These are phyloP conservation scores for Lasiodiplodia sp. DNA, from an alignment of 2,329 filamentous ascomycete species.

Conservation along the genomic window DNA sequence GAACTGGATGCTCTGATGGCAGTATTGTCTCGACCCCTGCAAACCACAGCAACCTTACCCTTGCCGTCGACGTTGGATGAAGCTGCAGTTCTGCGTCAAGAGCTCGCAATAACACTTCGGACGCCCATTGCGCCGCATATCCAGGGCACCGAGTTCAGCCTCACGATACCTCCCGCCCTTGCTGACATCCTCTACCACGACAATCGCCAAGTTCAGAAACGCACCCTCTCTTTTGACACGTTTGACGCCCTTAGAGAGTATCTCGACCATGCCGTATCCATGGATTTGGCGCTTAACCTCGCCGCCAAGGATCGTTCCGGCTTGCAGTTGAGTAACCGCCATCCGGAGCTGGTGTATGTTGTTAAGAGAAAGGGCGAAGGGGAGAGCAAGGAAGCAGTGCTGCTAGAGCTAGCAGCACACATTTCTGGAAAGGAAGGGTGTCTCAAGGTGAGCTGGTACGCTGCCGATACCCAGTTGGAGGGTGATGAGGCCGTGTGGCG, in stretches of 20 bases:
- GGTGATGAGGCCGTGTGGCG: conserved; percentile 15
- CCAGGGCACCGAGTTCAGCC: conserved; percentile 45
- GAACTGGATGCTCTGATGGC: conserved; percentile 33
- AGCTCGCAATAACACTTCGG: conserved; percentile 39
- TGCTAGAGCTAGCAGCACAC: not conserved
- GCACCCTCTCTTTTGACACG: conserved; percentile 18
- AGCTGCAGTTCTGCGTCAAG: conserved; percentile 34
- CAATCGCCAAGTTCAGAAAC: conserved; percentile 21
- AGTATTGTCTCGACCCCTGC: conserved; percentile 40
- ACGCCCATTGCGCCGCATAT: conserved; percentile 44
- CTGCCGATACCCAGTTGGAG: not conserved
- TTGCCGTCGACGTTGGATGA: conserved; percentile 39
- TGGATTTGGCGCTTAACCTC: conserved; percentile 11
- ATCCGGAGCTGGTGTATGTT: not conserved
- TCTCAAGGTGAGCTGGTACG: conserved; percentile 1
- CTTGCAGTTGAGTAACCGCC: not conserved
- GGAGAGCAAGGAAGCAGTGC: not conserved
- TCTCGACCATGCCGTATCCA: conserved; percentile 20
- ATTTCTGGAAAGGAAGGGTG: conserved; percentile 3
- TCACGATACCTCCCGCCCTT: conserved; percentile 42
- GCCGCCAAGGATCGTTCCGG: not conserved
- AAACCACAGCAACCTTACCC: conserved; percentile 39
- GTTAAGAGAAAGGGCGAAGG: not conserved
- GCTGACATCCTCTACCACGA: conserved; percentile 40
- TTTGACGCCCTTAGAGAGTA: conserved; percentile 21